Evolutionary conservation across 2,329 filamentous ascomycete genomes (phyloP), one percentile per base, ranked within the genome.

Genomic region (Exutisphaerella laricina): DNA sequence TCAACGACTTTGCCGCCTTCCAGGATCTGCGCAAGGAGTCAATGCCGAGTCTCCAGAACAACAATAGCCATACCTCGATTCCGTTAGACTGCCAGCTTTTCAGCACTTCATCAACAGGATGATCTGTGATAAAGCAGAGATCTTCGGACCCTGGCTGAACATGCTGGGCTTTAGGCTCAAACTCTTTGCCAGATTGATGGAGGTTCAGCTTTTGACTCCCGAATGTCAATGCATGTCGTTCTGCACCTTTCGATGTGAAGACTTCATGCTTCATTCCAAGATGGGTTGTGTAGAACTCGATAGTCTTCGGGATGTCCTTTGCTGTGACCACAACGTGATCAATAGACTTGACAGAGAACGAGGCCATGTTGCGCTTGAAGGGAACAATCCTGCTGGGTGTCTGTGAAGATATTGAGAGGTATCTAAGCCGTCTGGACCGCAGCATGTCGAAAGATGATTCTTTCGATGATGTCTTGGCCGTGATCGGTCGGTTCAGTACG

Each of bases 281-380:
- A 43, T 72, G 64, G 3, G 65, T 65, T 1, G 68, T 70, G 63
- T 81, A 82, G 68, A 78, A 82, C 25, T 65, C 53, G 21, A 73
- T 65, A 0, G 75, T 78, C 7, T 62, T 62, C 4, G 67, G 57
- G 4, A 80, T 66, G 43, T 69, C 70, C 28, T 65, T 64, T 47
- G 77, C 77, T 1, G 78, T 82, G 13, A 82, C 66, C 46, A 82
- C 78, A 6, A 82, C 61, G 51, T 82, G 78, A 58, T 82, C 78
- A 10, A 82, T 65, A 6, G 75, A 70, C 42, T 61, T 58, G 33
- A 65, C 59, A 5, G 56, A 45, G 39, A 61, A 55, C 9, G 40
- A 25, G 12, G 57, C 39, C 54, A 57, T 60, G 7, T n/a, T n/a
- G n/a, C n/a, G n/a, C n/a, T n/a, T n/a, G n/a, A n/a, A n/a, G n/a